These are phyloP conservation scores for Omphalea diandra DNA, from an alignment of 441 rosid species.

Conservation along the genomic window DNA sequence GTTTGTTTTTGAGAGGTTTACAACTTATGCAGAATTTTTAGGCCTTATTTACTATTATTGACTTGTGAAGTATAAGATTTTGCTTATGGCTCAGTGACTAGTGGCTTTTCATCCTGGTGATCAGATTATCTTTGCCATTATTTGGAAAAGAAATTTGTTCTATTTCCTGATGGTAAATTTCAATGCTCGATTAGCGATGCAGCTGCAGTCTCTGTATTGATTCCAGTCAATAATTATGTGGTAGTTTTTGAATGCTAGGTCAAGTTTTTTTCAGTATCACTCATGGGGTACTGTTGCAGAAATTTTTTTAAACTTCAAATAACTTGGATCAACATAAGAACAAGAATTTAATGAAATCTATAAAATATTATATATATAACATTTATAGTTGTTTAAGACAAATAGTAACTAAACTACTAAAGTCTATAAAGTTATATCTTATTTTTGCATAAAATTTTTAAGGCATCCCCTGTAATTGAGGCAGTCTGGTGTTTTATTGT, in stretches of 20 bases:
- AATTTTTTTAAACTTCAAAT: background rate
- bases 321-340: background rate
- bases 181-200: background rate
- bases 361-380: no score
- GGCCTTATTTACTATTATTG: slow-evolving; percentile 3
- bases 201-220: background rate
- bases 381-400: no score
- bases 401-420: background rate
- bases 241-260: background rate
- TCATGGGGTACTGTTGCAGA: background rate
- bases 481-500: background rate
- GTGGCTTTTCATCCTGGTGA: background rate
- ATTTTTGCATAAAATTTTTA: background rate
- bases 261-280: no score
- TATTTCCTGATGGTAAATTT: background rate
- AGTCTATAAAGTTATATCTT: background rate
- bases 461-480: background rate
- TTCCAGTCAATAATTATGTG: background rate
- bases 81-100: slow-evolving; percentile 6
- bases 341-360: no score
- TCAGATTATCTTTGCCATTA: background rate
- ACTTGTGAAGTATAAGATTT: background rate
- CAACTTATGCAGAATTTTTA: slow-evolving; percentile 1
- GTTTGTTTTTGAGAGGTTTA: slow-evolving; percentile 40
- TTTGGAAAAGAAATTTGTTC: background rate